These are phyloP conservation scores for Picocystis salinarum DNA, from an alignment of 139 green algal species.

Conservation along the genomic window DNA sequence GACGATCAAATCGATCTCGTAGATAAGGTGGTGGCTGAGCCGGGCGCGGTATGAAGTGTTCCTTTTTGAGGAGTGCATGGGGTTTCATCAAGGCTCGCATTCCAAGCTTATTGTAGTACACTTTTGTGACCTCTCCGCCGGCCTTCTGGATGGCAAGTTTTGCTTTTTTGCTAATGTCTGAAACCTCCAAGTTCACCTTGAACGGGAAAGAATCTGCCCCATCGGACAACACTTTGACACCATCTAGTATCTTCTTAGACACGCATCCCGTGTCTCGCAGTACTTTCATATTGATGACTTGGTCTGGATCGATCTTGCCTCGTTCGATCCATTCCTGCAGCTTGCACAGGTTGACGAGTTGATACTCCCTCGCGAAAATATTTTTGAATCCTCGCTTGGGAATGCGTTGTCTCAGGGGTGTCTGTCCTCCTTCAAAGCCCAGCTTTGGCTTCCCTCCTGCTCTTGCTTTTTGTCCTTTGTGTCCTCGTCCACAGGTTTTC, in stretches of 20 bases:
- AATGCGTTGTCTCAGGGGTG: slow-evolving; percentile 33
- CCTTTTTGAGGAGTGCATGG: too few relatives aligned
- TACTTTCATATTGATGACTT: slow-evolving; percentile 77
- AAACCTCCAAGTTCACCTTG: slow-evolving; percentile 45
- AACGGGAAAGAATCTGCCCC: neutral
- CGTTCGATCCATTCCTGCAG: slow-evolving; percentile 36
- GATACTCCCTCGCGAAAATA: slow-evolving; percentile 13
- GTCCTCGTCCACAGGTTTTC: slow-evolving; percentile 49
- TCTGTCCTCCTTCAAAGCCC: slow-evolving; percentile 66
- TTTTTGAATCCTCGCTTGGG: slow-evolving; percentile 55
- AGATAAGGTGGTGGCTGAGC: too few relatives aligned
- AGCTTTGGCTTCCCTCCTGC: slow-evolving; percentile 21
- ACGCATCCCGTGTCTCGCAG: slow-evolving; percentile 45
- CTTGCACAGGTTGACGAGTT: slow-evolving; percentile 33
- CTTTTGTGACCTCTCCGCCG: slow-evolving; percentile 57
- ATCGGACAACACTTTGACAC: slow-evolving; percentile 67
- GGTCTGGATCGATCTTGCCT: slow-evolving; percentile 37
- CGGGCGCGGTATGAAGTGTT: too few relatives aligned
- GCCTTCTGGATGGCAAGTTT: slow-evolving; percentile 31
- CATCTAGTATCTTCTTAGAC: slow-evolving; percentile 38
- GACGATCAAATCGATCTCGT: too few relatives aligned
- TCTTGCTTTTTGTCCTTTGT: slow-evolving; percentile 60
- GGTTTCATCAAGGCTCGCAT: slow-evolving; percentile 58
- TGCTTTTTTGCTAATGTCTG: slow-evolving; percentile 24
- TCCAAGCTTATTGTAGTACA: slow-evolving; percentile 85